phyloP scores from a whole-genome alignment of 108 stramenopile genomes.

The Mediolabrus comicus region DNA sequence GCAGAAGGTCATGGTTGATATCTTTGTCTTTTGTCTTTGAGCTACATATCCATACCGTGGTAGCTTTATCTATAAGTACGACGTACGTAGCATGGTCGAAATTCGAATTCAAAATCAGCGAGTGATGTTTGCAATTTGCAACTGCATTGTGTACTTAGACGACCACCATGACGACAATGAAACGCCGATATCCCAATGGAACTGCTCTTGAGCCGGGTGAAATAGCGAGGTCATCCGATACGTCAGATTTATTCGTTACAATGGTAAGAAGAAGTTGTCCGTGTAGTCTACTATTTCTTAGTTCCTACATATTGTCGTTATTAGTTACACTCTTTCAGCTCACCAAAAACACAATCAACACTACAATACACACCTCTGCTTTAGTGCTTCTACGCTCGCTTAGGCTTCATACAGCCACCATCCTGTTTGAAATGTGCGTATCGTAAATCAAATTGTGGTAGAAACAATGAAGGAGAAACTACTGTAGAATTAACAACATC shows the following conservation, averaged over 20 bases:
- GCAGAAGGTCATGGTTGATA: no score
- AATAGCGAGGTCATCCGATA: not conserved
- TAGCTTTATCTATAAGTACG: no score
- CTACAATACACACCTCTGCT: no score
- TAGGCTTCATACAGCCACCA: constrained; percentile 81
- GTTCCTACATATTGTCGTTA: not conserved
- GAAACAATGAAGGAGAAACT: constrained; percentile 6
- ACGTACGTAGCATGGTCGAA: no score
- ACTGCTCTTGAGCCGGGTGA: constrained; percentile 7
- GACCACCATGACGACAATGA: constrained; percentile 4
- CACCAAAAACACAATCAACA: not conserved
- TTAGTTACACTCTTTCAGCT: not conserved
- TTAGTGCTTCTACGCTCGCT: constrained; percentile 74
- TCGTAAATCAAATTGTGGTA: constrained; percentile 21
- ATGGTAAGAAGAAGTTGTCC: constrained; percentile 26
- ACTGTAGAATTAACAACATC: not conserved
- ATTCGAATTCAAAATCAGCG: no score
- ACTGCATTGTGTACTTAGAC: no score
- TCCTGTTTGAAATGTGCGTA: constrained; percentile 72
- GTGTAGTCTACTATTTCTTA: not conserved
- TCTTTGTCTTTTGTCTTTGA: not conserved
- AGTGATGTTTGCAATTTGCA: no score
- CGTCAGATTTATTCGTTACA: constrained; percentile 38
- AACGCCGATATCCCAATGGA: constrained; percentile 13
- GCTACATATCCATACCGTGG: no score